Conservation (phyloP, 441 rosid species). For the Manihot esculenta region DNA sequence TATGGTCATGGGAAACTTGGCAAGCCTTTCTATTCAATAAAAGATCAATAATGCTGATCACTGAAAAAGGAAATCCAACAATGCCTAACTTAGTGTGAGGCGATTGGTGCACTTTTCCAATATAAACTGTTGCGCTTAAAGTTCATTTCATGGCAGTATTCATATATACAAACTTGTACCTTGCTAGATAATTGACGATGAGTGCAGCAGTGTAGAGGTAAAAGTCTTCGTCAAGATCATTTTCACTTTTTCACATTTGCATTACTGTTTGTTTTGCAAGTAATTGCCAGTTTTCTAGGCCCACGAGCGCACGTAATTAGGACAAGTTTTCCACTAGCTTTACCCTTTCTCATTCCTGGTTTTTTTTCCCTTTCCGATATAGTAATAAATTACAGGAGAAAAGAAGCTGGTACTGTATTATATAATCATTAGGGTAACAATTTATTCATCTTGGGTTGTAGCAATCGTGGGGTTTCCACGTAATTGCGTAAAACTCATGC, state of each 20-base stretch:
- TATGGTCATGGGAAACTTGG: too few relatives aligned
- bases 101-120: too few relatives aligned
- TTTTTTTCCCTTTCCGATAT: neutral
- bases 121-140: too few relatives aligned
- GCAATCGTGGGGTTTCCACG: constrained; percentile 3
- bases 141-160: neutral
- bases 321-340: constrained; percentile 15
- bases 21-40: too few relatives aligned
- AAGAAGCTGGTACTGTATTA: neutral
- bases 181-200: neutral
- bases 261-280: constrained; percentile 12
- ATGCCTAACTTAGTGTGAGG: too few relatives aligned
- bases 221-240: constrained; percentile 20
- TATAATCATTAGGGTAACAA: neutral
- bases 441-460: neutral
- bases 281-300: neutral
- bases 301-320: neutral
- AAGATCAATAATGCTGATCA: too few relatives aligned
- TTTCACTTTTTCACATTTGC: constrained; percentile 15
- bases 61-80: too few relatives aligned
- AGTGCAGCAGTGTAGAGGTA: neutral
- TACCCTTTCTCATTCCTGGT: constrained; percentile 13
- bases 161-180: neutral
- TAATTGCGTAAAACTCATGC: constrained; percentile 5
- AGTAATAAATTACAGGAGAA: constrained; percentile 11